These are phyloP conservation scores for Coniochaeta ligniaria DNA, from an alignment of 2,329 filamentous ascomycete genomes.

Conservation along the genomic window DNA sequence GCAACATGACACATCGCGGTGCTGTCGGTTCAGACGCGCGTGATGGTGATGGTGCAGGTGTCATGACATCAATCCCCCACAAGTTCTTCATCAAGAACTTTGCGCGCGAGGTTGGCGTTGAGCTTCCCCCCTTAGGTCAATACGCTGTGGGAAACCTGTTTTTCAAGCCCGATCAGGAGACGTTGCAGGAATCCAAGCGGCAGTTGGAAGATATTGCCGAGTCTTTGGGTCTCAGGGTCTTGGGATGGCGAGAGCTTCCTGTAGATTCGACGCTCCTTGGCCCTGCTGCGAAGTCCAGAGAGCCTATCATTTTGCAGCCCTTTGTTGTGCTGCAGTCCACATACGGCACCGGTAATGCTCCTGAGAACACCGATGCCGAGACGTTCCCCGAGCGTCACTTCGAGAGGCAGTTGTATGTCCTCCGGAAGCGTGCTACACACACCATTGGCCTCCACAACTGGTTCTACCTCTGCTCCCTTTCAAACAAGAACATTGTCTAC, in stretches of 20 bases:
- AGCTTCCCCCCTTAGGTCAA: conserved; percentile 80
- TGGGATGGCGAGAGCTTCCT: conserved; percentile 95
- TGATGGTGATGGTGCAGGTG: conserved; percentile 96
- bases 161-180: conserved; percentile 93
- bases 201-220: conserved; percentile 93
- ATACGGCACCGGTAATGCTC: conserved; percentile 75
- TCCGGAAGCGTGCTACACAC: conserved; percentile 92
- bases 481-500: conserved; percentile 98
- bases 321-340: conserved; percentile 83
- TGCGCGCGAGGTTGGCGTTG: conserved; percentile 79
- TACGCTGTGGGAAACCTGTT: conserved; percentile 98
- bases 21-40: conserved; percentile 95
- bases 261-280: conserved; percentile 89
- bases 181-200: conserved; percentile 80
- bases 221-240: conserved; percentile 76
- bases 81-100: conserved; percentile 99
- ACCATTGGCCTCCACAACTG: conserved; percentile 94
- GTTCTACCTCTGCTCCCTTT: conserved; percentile 96
- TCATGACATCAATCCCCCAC: conserved; percentile 99
- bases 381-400: conserved; percentile 80
- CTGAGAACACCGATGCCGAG: conserved; percentile 69
- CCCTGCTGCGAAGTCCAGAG: conserved; percentile 84
- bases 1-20: conserved; percentile 99
- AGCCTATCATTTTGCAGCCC: conserved; percentile 91
- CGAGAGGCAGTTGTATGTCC: conserved; percentile 87